Evolutionary conservation across 345 rosid genomes (phyloP), one percentile per base, ranked within the genome.

Genomic region (Citrus inodora): DNA sequence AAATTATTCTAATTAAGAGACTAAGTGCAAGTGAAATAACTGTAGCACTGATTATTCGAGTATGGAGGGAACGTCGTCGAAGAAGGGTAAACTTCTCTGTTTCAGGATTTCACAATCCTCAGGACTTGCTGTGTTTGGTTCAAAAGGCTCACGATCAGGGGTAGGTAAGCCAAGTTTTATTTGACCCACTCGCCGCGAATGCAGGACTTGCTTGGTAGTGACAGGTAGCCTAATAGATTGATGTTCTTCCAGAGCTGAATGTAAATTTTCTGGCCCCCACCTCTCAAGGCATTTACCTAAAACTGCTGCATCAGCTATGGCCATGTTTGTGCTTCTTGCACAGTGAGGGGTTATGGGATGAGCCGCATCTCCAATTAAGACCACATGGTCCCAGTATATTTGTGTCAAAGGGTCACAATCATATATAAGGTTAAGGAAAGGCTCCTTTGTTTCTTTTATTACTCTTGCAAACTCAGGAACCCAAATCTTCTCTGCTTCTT

Each of bases 321-420:
- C 51, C 51, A 46, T 46, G 17, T 46, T 46, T 46, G 51, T 46
- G 51, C 51, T 46, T 46, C 51, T 46, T 46, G 17, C 51, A 46
- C 51, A 46, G 51, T 46, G 96, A 75, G 97, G 94, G 53, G 92
- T 87, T 2, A 86, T 87, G 21, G 97, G 96, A 78, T 92, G 96
- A 62, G 98, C 93, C 0, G 97, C 93, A 55, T 94, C 97, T 38
- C 94, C 97, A 1, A 87, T 79, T 28, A 92, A 80, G 32, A 89
- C 91, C 9, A 87, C 89, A 65, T 87, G 87, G 79, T 84, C 92
- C 93, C 89, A 90, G 53, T 77, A 3, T 2, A 90, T 79, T 74
- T 76, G 75, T 71, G 81, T 80, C 48, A 91, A 69, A 72, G 96
- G 94, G 51, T 91, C 92, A 60, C 81, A 86, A 70, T 94, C 98